These are phyloP conservation scores for Phaeophleospora eucalypticola DNA, from an alignment of 2,329 filamentous ascomycete genomes.

Conservation along the genomic window DNA sequence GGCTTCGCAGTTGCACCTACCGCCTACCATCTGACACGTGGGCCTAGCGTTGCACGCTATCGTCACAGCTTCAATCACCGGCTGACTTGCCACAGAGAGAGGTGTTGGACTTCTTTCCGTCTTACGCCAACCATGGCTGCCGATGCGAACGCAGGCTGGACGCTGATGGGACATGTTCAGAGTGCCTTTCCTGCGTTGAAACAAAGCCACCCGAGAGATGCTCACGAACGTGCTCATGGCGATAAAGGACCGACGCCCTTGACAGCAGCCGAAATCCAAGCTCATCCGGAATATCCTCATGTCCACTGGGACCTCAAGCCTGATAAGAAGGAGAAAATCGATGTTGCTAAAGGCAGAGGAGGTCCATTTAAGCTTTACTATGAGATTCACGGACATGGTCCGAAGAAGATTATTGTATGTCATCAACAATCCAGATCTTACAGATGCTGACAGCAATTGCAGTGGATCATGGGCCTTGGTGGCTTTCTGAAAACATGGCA, in stretches of 20 bases:
- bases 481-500: slow-evolving; percentile 69
- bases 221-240: slow-evolving; percentile 18
- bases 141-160: slow-evolving; percentile 7
- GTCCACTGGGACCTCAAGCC: slow-evolving; percentile 68
- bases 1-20: background rate
- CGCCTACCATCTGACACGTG: too few species aligned
- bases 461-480: slow-evolving; percentile 81
- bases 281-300: slow-evolving; percentile 63
- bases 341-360: slow-evolving; percentile 66
- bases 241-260: slow-evolving; percentile 31
- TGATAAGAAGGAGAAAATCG: slow-evolving; percentile 55
- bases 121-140: slow-evolving; percentile 5
- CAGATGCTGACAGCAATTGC: slow-evolving; percentile 7
- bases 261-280: slow-evolving; percentile 55
- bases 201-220: slow-evolving; percentile 9
- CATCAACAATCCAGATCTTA: slow-evolving; percentile 6
- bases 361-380: slow-evolving; percentile 73
- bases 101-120: background rate
- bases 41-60: too few species aligned
- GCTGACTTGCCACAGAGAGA: background rate
- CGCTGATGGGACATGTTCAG: slow-evolving; percentile 4
- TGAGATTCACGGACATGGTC: slow-evolving; percentile 74
- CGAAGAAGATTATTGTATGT: slow-evolving; percentile 69
- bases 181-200: slow-evolving; percentile 3
- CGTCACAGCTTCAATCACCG: background rate